These are phyloP conservation scores for Nematocida homosporus DNA, from an alignment of 371 early-diverging fungal genomes.

Conservation along the genomic window DNA sequence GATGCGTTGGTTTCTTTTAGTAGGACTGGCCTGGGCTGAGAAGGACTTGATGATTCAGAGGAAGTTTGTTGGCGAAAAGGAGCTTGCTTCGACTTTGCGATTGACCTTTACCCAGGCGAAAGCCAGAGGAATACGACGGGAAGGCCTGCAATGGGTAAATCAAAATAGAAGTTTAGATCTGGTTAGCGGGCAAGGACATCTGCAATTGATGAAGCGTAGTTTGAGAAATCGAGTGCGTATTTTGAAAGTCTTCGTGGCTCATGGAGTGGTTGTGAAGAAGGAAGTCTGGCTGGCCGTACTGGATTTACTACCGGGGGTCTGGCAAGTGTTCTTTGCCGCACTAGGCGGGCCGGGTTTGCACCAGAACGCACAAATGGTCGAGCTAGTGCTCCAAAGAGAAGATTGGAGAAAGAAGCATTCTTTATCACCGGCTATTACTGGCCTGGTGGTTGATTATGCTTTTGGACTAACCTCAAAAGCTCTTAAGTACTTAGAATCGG, in stretches of 20 bases:
- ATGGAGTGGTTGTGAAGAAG: neutral
- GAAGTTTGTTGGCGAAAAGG: neutral
- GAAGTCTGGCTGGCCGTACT: neutral
- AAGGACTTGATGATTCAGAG: neutral
- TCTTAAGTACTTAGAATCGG: neutral
- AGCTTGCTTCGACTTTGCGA: too few relatives aligned
- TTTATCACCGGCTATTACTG: neutral
- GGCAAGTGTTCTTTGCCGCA: neutral
- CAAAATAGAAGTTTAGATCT: neutral
- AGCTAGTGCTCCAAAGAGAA: neutral
- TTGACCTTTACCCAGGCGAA: too few relatives aligned
- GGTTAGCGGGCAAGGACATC: neutral
- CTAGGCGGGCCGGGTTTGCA: neutral
- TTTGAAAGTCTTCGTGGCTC: conserved; percentile 2
- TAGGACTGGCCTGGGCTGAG: neutral
- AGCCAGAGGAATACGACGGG: too few relatives aligned
- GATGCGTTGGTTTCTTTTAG: conserved; percentile 3
- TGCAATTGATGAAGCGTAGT: neutral
- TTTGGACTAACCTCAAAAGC: neutral
- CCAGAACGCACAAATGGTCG: neutral
- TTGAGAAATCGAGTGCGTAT: neutral
- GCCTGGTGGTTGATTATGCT: conserved; percentile 14
- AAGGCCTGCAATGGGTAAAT: neutral
- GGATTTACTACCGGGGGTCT: neutral
- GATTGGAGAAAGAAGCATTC: neutral